Conservation (phyloP, 257 asterid species). For the Solanum raphanifolium region DNA sequence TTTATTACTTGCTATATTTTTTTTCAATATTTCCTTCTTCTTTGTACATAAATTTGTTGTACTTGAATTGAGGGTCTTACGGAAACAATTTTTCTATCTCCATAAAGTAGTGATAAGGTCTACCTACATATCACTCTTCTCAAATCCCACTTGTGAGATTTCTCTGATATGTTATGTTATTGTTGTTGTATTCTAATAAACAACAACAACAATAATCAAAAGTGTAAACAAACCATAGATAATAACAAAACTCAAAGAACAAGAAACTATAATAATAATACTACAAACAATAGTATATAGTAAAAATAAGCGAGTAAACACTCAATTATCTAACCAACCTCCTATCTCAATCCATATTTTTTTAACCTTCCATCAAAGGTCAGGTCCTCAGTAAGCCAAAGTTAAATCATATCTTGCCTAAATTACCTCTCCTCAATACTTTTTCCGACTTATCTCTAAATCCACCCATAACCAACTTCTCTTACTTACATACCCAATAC, state of each 20-base stretch:
- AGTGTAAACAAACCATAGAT: background rate
- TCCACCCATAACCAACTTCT: background rate
- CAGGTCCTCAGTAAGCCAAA: accelerated
- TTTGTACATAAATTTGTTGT: no score
- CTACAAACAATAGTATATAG: no score
- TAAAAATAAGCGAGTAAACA: no score
- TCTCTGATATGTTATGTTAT: no score
- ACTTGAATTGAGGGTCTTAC: no score
- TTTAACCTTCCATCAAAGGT: background rate
- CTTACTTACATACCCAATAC: background rate
- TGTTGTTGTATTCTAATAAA: background rate
- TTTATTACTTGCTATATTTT: no score
- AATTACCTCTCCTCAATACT: accelerated
- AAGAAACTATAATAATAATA: no score
- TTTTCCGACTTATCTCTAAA: background rate
- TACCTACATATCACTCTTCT: accelerated
- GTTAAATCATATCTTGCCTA: background rate
- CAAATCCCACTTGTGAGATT: background rate
- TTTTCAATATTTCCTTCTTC: no score
- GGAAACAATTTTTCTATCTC: no score
- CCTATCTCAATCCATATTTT: background rate
- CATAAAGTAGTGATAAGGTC: no score
- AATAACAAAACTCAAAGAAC: no score
- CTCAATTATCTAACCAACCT: background rate
- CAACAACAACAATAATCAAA: background rate